These are phyloP conservation scores for Eucalyptus regnans DNA, from an alignment of 345 rosid species.

Conservation along the genomic window DNA sequence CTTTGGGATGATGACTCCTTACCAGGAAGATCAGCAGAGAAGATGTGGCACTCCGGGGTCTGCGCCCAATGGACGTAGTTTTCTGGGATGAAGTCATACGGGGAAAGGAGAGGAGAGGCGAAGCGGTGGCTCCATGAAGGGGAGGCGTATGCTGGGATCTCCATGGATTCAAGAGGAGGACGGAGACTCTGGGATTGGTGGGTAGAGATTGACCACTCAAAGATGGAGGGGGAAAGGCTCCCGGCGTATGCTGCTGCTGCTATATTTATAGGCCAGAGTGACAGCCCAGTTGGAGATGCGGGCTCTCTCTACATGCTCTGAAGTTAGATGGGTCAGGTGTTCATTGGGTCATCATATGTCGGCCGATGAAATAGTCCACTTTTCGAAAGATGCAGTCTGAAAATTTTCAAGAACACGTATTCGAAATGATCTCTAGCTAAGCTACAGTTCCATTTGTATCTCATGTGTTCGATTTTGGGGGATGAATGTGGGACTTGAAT, in stretches of 20 bases:
- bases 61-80: constrained; percentile 59
- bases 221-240: neutral
- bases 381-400: neutral
- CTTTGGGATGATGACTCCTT: neutral
- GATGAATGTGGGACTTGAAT: neutral
- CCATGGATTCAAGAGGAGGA: constrained; percentile 16
- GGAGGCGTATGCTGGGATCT: constrained; percentile 14
- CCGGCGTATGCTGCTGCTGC: neutral
- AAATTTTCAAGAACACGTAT: neutral
- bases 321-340: neutral
- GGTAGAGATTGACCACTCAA: neutral
- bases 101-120: constrained; percentile 9
- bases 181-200: neutral
- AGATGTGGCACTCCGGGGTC: constrained; percentile 58
- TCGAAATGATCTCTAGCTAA: neutral
- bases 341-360: neutral
- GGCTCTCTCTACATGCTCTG: neutral
- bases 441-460: neutral
- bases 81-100: constrained; percentile 14
- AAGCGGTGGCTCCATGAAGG: constrained; percentile 37
- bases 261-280: neutral
- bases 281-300: neutral
- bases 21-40: constrained; percentile 72
- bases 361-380: neutral
- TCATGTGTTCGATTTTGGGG: neutral